phyloP scores from a whole-genome alignment of 805 yeast species.

The Suhomyces sp. region DNA sequence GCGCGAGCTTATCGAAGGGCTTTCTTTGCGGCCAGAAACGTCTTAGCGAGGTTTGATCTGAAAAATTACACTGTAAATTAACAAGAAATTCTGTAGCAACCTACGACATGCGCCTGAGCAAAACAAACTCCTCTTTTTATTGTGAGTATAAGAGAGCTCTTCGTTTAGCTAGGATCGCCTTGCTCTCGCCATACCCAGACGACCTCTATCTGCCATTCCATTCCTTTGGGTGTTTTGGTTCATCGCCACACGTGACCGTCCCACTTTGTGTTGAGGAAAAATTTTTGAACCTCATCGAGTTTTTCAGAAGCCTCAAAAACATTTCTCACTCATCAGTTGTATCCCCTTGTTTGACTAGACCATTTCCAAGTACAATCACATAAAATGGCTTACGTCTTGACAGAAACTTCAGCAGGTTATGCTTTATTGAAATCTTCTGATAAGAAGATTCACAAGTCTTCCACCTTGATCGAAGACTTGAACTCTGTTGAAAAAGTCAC shows the following conservation, averaged over 20 bases:
- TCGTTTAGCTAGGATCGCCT: too few species aligned
- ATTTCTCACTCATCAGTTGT: slow-evolving; percentile 1
- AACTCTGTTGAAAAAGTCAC: slow-evolving; percentile 81
- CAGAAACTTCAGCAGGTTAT: slow-evolving; percentile 99
- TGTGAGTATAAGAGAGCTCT: too few species aligned
- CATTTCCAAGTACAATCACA: neutral
- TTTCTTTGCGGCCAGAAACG: too few species aligned
- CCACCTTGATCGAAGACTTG: slow-evolving; percentile 70
- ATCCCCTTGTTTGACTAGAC: neutral
- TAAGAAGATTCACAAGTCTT: slow-evolving; percentile 90
- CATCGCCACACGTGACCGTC: neutral
- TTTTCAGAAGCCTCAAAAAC: slow-evolving; percentile 7
- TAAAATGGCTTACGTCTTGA: slow-evolving; percentile 78
- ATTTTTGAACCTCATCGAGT: slow-evolving; percentile 9
- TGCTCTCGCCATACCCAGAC: too few species aligned
- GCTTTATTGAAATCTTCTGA: slow-evolving; percentile 97
- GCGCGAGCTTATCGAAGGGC: too few species aligned
- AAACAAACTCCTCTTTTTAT: too few species aligned
- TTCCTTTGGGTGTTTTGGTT: neutral
- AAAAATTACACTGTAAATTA: too few species aligned
- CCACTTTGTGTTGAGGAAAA: slow-evolving; percentile 2
- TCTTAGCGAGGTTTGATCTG: too few species aligned
- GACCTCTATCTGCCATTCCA: too few species aligned
- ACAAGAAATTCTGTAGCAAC: too few species aligned
- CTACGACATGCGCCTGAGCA: too few species aligned